A percentile compares a stretch with the other conserved stretches of the same genome.
Evolutionary conservation across 805 yeast genomes (phyloP).

Genomic region (Myxozyma kluyveri): DNA sequence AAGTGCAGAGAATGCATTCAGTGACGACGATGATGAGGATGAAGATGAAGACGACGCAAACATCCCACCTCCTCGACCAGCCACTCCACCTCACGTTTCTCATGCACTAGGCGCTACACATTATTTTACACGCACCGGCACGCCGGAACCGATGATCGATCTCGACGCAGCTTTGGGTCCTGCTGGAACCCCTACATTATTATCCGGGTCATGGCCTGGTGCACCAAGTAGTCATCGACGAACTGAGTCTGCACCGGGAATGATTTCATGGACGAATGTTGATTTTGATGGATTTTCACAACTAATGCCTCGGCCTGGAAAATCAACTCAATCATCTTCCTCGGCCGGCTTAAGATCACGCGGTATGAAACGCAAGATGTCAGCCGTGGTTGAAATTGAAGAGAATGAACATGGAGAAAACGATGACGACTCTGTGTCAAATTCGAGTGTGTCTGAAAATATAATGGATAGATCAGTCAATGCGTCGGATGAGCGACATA

Average conservation of each 20-base stretch:
- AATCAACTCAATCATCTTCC: not conserved
- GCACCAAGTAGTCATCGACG: constrained; percentile 44
- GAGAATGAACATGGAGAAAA: constrained; percentile 1
- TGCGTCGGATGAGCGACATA: no score
- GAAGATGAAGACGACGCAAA: constrained; percentile 14
- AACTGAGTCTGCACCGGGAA: constrained; percentile 57
- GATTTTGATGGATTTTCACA: constrained; percentile 20
- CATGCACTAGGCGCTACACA: constrained; percentile 26
- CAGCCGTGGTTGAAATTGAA: constrained; percentile 33
- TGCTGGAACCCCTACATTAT: constrained; percentile 35
- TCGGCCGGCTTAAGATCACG: constrained; percentile 6
- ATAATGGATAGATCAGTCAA: no score
- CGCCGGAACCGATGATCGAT: constrained; percentile 58
- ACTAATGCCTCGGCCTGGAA: constrained; percentile 7
- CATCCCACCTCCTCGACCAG: constrained; percentile 17
- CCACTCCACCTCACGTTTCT: constrained; percentile 29
- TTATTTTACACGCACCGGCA: constrained; percentile 21
- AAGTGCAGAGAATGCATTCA: not conserved
- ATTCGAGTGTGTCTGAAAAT: not conserved
- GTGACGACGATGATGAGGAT: constrained; percentile 7
- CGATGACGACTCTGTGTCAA: not conserved
- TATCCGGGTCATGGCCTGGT: constrained; percentile 17
- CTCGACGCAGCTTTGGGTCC: constrained; percentile 52
- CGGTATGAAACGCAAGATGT: constrained; percentile 34
- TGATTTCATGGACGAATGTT: constrained; percentile 32